Evolutionary conservation across 2,329 filamentous ascomycete species (phyloP).

Genomic region (Rutstroemia sp.): DNA sequence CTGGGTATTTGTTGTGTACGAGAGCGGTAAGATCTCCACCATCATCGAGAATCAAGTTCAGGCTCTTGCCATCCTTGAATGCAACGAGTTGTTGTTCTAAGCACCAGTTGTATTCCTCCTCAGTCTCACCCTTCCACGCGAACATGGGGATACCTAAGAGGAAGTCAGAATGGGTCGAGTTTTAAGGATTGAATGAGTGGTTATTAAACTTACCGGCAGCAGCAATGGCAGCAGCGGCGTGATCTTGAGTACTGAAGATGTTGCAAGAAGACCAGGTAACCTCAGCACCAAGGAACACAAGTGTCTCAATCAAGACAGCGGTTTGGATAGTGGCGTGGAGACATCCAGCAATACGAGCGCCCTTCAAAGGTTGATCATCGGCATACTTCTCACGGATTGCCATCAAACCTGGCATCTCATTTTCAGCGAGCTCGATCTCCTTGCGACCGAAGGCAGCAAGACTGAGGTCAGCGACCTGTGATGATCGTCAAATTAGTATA

Average conservation of each 20-base stretch:
- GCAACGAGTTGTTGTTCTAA: constrained; percentile 94
- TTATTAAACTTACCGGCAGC: constrained; percentile 38
- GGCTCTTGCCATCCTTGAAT: constrained; percentile 93
- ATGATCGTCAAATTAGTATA: background rate
- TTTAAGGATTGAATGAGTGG: constrained; percentile 53
- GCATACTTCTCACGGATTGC: constrained; percentile 89
- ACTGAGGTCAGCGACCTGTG: constrained; percentile 89
- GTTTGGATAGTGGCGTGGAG: constrained; percentile 82
- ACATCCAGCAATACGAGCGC: constrained; percentile 77
- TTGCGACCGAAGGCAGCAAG: constrained; percentile 97
- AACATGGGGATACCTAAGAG: constrained; percentile 70
- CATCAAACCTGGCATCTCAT: constrained; percentile 98
- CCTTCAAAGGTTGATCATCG: constrained; percentile 83
- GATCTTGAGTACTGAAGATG: constrained; percentile 98
- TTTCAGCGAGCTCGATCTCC: constrained; percentile 97
- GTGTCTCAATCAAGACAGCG: constrained; percentile 97
- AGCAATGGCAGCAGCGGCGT: constrained; percentile 95
- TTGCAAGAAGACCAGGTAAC: constrained; percentile 99
- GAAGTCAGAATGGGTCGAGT: constrained; percentile 38
- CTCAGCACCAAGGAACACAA: constrained; percentile 89
- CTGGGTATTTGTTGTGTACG: constrained; percentile 96
- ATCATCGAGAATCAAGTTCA: constrained; percentile 99
- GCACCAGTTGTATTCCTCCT: constrained; percentile 99
- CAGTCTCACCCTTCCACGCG: constrained; percentile 77
- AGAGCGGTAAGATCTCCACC: constrained; percentile 95